Conservation (phyloP, 176 grass and related monocot species). For the Elaeis guineensis region DNA sequence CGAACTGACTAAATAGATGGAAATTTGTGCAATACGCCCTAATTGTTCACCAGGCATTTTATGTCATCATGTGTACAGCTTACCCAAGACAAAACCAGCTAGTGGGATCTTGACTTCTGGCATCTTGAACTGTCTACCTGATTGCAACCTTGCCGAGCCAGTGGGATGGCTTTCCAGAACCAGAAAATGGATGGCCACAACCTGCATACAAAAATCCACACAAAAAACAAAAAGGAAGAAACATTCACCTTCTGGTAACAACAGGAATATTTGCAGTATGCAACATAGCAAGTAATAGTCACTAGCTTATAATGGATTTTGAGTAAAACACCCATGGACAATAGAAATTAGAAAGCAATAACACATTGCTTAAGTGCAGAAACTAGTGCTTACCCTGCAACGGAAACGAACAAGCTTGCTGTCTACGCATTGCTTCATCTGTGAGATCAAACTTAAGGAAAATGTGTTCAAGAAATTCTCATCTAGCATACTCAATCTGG, state of each 20-base stretch:
- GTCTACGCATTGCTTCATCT: conserved; percentile 26
- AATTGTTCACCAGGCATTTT: too few species aligned
- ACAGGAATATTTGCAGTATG: too few species aligned
- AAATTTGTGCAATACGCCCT: too few species aligned
- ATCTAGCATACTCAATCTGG: conserved; percentile 25
- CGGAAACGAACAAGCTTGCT: conserved; percentile 28
- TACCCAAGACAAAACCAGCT: conserved; percentile 82
- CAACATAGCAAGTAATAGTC: too few species aligned
- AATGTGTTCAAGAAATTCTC: conserved; percentile 18
- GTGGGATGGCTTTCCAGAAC: conserved; percentile 40
- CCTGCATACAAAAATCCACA: conserved; percentile 23
- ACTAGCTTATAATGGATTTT: too few species aligned
- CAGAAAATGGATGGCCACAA: conserved; percentile 44
- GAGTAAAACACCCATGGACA: conserved; percentile 1
- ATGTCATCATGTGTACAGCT: conserved; percentile 7
- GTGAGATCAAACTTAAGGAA: conserved; percentile 28
- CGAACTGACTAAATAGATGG: too few species aligned
- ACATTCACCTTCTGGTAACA: background rate
- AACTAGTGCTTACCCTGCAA: conserved; percentile 48
- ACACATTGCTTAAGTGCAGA: background rate
- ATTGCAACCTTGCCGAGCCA: conserved; percentile 19
- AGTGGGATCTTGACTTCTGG: conserved; percentile 41
- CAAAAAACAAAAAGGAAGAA: conserved; percentile 1
- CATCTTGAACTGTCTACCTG: conserved; percentile 10
- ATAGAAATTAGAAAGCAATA: background rate